Evolutionary conservation across 208 protist species (phyloP), one percentile per base, ranked within the genome.

Genomic region (Crithidia thermophila): DNA sequence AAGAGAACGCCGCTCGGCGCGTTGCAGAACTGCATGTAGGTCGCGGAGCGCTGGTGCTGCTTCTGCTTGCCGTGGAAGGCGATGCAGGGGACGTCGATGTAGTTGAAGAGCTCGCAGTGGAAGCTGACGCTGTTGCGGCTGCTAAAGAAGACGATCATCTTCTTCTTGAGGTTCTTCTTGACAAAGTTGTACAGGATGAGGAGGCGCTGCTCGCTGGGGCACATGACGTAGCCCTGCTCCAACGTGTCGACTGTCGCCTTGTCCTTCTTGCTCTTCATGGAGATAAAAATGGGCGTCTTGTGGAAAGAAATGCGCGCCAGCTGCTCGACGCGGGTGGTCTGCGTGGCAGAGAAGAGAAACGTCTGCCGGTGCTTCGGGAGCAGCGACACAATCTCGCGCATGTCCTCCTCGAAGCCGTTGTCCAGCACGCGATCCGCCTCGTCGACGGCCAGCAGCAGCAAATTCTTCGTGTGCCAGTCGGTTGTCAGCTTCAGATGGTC

Each of bases 1-100:
- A 99, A 91, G 39, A 99, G 93, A n/a, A 99, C 98, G 23, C 99
- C 99, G 37, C 75, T 91, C 18, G 98, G 82, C 0, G 97, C 96
- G 71, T 99, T 99, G 84, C 97, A 98, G 76, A 99, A 99, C 89
- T 99, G 97, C 84, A 99, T 99, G 86, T 99, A 99, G 20, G 98
- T 99, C 21, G 90, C 91, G 13, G 98, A 99, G 51, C 99, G 94
- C 85, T 99, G 98, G 60, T 98, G 88, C 88, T 99, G 99, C 87
- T 99, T 99, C 84, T 99, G 97, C 73, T 99, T 98, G 25, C 99
- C 99, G 75, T 99, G 99, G 64, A 99, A 98, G 30, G 98, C 98
- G 30, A 99, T 84, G 42, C 99, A 99, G 9, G 99, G 98, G 34
- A 99, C 90, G 82, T 99, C 98, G 66, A 99, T 99, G 87, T 99